Conservation (phyloP, 345 rosid genomes). For the Cardiospermum halicacabum region DNA sequence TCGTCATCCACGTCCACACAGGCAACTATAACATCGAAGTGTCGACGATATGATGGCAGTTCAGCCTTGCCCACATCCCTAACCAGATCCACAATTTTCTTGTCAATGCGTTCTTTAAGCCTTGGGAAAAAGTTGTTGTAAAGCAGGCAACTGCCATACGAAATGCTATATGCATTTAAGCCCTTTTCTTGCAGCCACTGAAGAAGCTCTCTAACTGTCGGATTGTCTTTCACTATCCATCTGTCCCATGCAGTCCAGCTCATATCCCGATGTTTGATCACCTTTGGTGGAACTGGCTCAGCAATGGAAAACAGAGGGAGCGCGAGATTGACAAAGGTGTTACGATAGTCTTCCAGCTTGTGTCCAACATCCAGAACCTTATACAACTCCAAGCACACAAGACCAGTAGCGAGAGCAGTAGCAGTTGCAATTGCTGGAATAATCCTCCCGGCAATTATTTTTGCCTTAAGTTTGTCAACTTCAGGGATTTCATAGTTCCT, state of each 20-base stretch:
- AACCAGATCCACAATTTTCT: conserved; percentile 73
- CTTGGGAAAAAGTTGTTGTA: conserved; percentile 74
- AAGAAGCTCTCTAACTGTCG: conserved; percentile 69
- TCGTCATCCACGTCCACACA: conserved; percentile 89
- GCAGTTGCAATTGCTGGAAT: conserved; percentile 83
- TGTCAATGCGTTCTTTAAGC: conserved; percentile 86
- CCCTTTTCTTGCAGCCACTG: conserved; percentile 81
- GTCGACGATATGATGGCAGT: conserved; percentile 58
- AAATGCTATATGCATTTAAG: conserved; percentile 77
- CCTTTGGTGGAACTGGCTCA: conserved; percentile 81
- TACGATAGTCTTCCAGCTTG: conserved; percentile 59
- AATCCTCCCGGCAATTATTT: conserved; percentile 75
- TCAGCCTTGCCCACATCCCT: conserved; percentile 77
- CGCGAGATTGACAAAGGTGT: conserved; percentile 68
- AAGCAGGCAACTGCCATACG: conserved; percentile 79
- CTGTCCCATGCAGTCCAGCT: conserved; percentile 96
- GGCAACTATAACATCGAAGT: conserved; percentile 76
- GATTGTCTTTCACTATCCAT: conserved; percentile 68
- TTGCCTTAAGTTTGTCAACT: conserved; percentile 74
- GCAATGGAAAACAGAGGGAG: conserved; percentile 74
- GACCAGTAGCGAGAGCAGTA: conserved; percentile 88
- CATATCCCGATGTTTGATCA: conserved; percentile 72
- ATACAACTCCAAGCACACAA: conserved; percentile 72
- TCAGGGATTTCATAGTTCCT: conserved; percentile 70
- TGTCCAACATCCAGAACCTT: conserved; percentile 61